These are phyloP conservation scores for Auxenochlorella protothecoides DNA, from an alignment of 139 green algal species.

Conservation along the genomic window DNA sequence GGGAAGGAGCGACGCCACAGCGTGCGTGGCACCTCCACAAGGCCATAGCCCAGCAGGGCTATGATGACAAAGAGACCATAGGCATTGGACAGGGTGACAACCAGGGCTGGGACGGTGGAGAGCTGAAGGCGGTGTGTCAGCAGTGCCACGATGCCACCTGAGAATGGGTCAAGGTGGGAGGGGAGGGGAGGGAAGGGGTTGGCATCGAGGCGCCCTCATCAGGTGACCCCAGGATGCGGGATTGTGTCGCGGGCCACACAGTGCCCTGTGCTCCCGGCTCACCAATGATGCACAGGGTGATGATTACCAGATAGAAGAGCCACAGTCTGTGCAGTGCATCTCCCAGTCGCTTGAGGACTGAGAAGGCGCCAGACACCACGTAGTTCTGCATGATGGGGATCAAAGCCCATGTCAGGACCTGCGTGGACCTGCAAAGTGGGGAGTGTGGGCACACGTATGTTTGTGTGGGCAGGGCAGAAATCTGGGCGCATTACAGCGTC, in stretches of 20 bases:
- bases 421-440: slow-evolving; percentile 48
- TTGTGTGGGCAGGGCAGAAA: no score
- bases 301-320: slow-evolving; percentile 64
- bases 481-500: neutral
- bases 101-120: slow-evolving; percentile 40
- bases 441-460: no score
- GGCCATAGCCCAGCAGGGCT: slow-evolving; percentile 76
- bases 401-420: slow-evolving; percentile 72
- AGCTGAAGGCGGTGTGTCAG: slow-evolving; percentile 31
- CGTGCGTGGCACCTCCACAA: slow-evolving; percentile 69
- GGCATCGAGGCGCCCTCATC: no score
- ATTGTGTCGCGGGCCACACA: no score
- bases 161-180: no score
- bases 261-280: slow-evolving; percentile 2
- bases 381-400: slow-evolving; percentile 83
- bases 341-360: slow-evolving; percentile 28
- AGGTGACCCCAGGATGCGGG: no score
- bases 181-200: no score
- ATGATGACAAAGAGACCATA: slow-evolving; percentile 75
- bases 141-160: slow-evolving; percentile 29
- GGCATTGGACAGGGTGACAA: slow-evolving; percentile 73
- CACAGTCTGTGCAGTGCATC: slow-evolving; percentile 57
- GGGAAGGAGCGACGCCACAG: slow-evolving; percentile 60
- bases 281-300: slow-evolving; percentile 34
- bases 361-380: slow-evolving; percentile 81